Evolutionary conservation across 1,284 basidiomycete genomes (phyloP).

Genomic region (Irpex rosettiformis): DNA sequence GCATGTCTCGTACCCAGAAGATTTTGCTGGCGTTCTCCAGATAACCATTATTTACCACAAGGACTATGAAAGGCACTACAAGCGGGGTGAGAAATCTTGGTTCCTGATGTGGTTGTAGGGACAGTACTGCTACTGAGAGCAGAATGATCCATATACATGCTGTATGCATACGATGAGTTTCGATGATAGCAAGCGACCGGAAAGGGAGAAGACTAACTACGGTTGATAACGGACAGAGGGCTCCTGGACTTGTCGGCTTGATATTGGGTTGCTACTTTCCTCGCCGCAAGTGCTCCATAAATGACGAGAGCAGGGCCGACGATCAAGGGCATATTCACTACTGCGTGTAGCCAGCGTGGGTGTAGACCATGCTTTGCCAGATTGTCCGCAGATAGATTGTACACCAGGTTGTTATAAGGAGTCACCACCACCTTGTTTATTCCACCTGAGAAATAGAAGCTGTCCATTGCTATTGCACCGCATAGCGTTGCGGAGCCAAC

Average conservation of each 20-base stretch:
- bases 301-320: constrained; percentile 31
- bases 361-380: constrained; percentile 38
- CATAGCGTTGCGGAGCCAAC: constrained; percentile 17
- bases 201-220: not conserved
- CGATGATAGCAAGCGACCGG: not conserved
- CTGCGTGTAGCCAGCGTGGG: constrained; percentile 37
- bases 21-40: constrained; percentile 24
- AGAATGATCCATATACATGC: constrained; percentile 29
- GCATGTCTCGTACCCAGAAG: constrained; percentile 32
- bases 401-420: constrained; percentile 37
- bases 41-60: constrained; percentile 26
- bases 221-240: not conserved
- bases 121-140: constrained; percentile 29
- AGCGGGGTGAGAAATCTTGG: constrained; percentile 38
- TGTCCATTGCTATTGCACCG: constrained; percentile 26
- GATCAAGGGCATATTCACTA: constrained; percentile 38
- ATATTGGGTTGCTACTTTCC: constrained; percentile 11
- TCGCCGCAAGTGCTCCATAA: constrained; percentile 19
- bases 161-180: constrained; percentile 13
- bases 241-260: not conserved
- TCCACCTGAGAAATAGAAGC: constrained; percentile 29
- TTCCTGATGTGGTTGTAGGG: constrained; percentile 38
- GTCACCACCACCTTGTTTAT: constrained; percentile 26
- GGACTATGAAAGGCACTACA: constrained; percentile 30
- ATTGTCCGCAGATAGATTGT: constrained; percentile 35